Evolutionary conservation across 768 basidiomycete genomes (phyloP), one percentile per base, ranked within the genome.

Genomic region (Pleurotus platypus): DNA sequence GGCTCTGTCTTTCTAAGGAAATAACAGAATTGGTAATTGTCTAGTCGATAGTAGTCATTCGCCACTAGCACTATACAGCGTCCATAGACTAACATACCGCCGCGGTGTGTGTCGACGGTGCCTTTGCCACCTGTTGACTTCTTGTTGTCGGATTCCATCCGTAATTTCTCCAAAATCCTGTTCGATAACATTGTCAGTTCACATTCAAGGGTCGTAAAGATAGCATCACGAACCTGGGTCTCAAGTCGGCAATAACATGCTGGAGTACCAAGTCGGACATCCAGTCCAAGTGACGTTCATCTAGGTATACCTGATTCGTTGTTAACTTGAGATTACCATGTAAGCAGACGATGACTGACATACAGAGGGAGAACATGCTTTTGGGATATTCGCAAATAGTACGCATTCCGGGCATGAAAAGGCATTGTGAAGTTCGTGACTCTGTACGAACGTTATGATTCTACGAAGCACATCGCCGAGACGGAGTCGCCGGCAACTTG

Each of bases 21-120:
- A 68, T 92, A 96, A 48, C 89, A 92, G 67, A 92, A 94, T 62
- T 96, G 94, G 65, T 95, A 96, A 0, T 80, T 81, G 58, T 90
- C 94, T 95, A 67, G 16, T 30, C 39, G 4, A 48, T 42, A 9
- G 30, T 11, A 11, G 30, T 35, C 11, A 11, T 11, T 43, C 16
- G 43, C 48, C 7, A 62, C 53, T 59, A 27, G 13, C 5, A 20
- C 9, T 39, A 7, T 18, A 49, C 42, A 37, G 7, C n/a, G 5
- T 27, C 61, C 11, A 20, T 20, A 15, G 18, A 16, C 27, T 27
- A 16, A 61, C 79, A 45, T 60, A 92, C 94, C 89, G 72, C 93
- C 93, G 70, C 92, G 77, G 67, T 92, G 84, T 2, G 92, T 92
- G 58, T 93, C 90, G 0, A 94, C 84, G 2, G 85, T 83, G 2